These are phyloP conservation scores for Podaxis pistillaris DNA, from an alignment of 768 basidiomycete species.

Conservation along the genomic window DNA sequence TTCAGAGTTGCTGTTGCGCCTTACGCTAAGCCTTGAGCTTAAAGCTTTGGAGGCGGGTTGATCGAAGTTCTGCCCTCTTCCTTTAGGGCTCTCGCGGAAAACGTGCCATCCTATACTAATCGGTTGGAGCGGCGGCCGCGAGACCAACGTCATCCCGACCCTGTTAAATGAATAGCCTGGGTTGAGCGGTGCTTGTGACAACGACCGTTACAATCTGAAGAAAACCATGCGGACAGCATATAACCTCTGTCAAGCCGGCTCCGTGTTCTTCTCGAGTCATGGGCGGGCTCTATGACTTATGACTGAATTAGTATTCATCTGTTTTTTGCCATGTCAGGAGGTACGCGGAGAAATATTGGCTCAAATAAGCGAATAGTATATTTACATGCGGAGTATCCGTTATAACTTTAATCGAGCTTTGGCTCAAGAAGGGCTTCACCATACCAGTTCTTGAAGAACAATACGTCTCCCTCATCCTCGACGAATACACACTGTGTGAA, in stretches of 20 bases:
- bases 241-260: no score
- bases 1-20: neutral
- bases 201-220: neutral
- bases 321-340: no score
- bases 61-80: neutral
- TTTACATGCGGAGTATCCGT: neutral
- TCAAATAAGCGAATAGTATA: neutral
- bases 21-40: neutral
- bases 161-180: neutral
- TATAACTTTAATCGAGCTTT: neutral
- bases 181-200: neutral
- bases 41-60: neutral
- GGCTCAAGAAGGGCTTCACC: conserved; percentile 36
- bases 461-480: conserved; percentile 51
- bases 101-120: no score
- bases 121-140: neutral
- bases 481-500: conserved; percentile 61
- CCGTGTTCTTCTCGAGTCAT: no score
- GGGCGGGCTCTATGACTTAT: no score
- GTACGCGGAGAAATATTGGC: no score
- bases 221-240: neutral
- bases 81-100: no score
- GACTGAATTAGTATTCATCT: no score
- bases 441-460: conserved; percentile 54
- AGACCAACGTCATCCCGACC: neutral